Conservation (phyloP, 2,329 filamentous ascomycete species). For the Leptoxyphium fumago region DNA sequence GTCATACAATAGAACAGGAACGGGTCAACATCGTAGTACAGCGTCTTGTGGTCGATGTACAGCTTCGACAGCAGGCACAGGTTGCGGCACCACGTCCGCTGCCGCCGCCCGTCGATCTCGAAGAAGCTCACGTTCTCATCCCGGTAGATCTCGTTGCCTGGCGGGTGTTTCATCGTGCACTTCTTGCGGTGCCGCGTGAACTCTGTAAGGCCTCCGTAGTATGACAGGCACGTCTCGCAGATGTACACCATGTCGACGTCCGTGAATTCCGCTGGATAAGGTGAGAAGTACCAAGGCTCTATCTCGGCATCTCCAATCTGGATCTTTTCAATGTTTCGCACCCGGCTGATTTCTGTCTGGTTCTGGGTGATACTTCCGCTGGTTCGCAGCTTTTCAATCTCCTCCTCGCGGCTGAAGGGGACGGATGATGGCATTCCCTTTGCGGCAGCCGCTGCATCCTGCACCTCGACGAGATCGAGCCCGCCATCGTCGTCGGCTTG, state of each 20-base stretch:
- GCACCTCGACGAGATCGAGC: constrained; percentile 37
- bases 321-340: constrained; percentile 84
- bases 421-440: constrained; percentile 36
- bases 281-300: constrained; percentile 98
- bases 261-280: constrained; percentile 79
- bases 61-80: constrained; percentile 88
- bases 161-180: constrained; percentile 81
- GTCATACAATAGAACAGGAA: constrained; percentile 99
- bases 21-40: constrained; percentile 98
- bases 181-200: constrained; percentile 79
- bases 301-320: constrained; percentile 88
- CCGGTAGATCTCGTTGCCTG: constrained; percentile 95
- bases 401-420: constrained; percentile 64
- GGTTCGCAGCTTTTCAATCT: constrained; percentile 90
- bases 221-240: constrained; percentile 91
- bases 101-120: constrained; percentile 87
- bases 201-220: constrained; percentile 69
- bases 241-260: constrained; percentile 87
- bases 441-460: constrained; percentile 36
- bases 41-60: constrained; percentile 93
- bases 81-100: constrained; percentile 93
- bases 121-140: constrained; percentile 92
- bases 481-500: constrained; percentile 38
- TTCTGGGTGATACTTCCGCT: constrained; percentile 98
- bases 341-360: constrained; percentile 87